Evolutionary conservation across 495 filamentous ascomycete species (phyloP).

Genomic region (Penicillium antarcticum): DNA sequence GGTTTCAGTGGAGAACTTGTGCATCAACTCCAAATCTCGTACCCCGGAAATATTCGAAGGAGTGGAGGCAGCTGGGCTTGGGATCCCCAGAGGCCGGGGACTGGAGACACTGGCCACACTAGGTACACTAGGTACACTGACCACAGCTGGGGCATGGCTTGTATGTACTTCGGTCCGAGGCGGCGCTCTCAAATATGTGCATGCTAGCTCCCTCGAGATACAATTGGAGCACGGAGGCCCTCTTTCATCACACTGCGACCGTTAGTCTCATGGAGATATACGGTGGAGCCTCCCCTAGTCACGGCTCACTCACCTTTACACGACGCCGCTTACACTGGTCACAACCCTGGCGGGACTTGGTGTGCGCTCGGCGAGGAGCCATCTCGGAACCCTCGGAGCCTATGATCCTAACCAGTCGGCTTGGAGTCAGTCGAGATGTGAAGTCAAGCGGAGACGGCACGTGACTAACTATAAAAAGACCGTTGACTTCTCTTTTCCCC

Average conservation of each 20-base stretch:
- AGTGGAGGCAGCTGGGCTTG: conserved; percentile 17
- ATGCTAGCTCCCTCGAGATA: conserved; percentile 35
- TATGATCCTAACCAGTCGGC: conserved; percentile 1
- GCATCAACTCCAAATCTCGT: conserved; percentile 40
- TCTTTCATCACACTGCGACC: conserved; percentile 42
- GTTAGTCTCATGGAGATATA: background rate
- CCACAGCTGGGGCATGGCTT: conserved; percentile 2
- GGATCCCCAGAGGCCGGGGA: conserved; percentile 14
- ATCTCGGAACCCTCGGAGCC: conserved; percentile 12
- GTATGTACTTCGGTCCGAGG: conserved; percentile 8
- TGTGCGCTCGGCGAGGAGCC: conserved; percentile 46
- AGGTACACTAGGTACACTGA: background rate
- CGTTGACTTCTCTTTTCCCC: no score
- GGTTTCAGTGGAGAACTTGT: conserved; percentile 41
- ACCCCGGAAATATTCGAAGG: conserved; percentile 20
- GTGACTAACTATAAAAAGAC: conserved; percentile 4
- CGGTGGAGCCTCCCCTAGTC: background rate
- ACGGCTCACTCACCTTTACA: conserved; percentile 43
- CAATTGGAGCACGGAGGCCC: conserved; percentile 46
- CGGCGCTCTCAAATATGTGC: conserved; percentile 35
- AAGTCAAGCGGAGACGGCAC: background rate
- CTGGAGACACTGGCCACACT: background rate
- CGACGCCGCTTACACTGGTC: conserved; percentile 56
- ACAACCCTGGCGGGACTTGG: conserved; percentile 56
- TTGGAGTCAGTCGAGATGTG: background rate